Percentiles rank a stretch among this genome's conserved stretches.
Evolutionary conservation across 2,329 filamentous ascomycete species (phyloP).

Genomic region (Teratosphaeria gauchensis): DNA sequence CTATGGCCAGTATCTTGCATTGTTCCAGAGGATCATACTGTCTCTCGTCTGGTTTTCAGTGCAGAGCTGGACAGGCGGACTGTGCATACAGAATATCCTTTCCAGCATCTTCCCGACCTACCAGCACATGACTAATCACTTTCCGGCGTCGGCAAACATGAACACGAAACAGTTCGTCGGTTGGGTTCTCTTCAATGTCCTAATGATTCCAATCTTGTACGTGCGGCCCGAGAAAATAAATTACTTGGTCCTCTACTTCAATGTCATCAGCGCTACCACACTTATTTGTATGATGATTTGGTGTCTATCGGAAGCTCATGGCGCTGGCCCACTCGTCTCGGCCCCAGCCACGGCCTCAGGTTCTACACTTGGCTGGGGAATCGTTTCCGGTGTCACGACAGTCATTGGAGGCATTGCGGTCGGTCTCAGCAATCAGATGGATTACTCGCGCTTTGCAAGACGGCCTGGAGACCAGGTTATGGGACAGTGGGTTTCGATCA

Average conservation of each 20-base stretch:
- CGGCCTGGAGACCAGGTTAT: constrained; percentile 35
- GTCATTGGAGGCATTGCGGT: constrained; percentile 36
- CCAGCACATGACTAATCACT: constrained; percentile 41
- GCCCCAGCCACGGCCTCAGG: constrained; percentile 21
- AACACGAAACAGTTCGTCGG: constrained; percentile 37
- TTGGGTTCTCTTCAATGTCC: constrained; percentile 35
- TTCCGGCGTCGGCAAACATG: constrained; percentile 38
- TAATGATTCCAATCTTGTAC: constrained; percentile 38
- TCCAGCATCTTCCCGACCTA: constrained; percentile 51
- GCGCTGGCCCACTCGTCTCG: constrained; percentile 32
- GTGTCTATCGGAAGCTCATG: constrained; percentile 48
- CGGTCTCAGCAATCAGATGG: constrained; percentile 36
- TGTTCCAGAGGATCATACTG: constrained; percentile 44
- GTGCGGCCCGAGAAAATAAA: constrained; percentile 35
- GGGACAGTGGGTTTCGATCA: constrained; percentile 37
- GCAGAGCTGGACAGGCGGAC: constrained; percentile 53
- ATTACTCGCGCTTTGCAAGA: constrained; percentile 25
- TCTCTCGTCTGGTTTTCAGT: constrained; percentile 46
- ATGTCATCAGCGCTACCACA: constrained; percentile 39
- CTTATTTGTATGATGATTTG: constrained; percentile 45
- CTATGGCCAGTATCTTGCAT: constrained; percentile 46
- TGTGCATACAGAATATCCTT: constrained; percentile 42
- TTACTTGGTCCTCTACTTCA: constrained; percentile 27
- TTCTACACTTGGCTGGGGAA: constrained; percentile 32
- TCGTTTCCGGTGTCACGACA: constrained; percentile 31